phyloP scores from a whole-genome alignment of 2,329 filamentous ascomycete species.

The Pseudovirgaria hyperparasitica region DNA sequence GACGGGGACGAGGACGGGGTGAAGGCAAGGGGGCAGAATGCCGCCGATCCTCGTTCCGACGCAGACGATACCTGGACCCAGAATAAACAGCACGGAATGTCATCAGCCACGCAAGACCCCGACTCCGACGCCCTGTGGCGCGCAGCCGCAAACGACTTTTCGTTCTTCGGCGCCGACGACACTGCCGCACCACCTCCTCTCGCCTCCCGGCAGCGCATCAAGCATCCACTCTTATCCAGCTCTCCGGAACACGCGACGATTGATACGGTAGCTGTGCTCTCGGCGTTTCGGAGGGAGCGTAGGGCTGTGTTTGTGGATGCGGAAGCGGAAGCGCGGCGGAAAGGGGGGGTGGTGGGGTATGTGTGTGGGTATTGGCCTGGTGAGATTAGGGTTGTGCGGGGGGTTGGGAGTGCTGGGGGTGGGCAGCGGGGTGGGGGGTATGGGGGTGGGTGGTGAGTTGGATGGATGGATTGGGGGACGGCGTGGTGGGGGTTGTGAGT shows the following conservation, averaged over 20 bases:
- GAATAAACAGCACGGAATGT: conserved; percentile 30
- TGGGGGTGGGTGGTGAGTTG: conserved; percentile 40
- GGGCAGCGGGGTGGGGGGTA: conserved; percentile 37
- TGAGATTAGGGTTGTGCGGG: conserved; percentile 44
- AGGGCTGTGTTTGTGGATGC: conserved; percentile 36
- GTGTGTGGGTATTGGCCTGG: conserved; percentile 49
- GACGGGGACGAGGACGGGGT: not conserved
- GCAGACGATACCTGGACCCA: conserved; percentile 25
- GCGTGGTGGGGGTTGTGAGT: not conserved
- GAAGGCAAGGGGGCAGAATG: conserved; percentile 7
- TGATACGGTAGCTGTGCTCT: conserved; percentile 42
- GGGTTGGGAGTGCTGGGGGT: conserved; percentile 23
- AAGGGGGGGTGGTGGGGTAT: conserved; percentile 16
- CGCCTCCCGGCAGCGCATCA: not conserved
- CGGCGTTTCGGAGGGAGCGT: conserved; percentile 39
- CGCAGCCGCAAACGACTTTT: conserved; percentile 47
- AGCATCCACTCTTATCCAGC: not conserved
- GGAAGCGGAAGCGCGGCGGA: too few species aligned
- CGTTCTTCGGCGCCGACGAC: conserved; percentile 47
- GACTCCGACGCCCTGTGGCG: conserved; percentile 49
- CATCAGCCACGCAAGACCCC: conserved; percentile 44
- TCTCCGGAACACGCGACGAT: conserved; percentile 7
- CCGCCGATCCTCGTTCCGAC: conserved; percentile 11
- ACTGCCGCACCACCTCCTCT: conserved; percentile 3
- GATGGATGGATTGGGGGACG: conserved; percentile 14